Evolutionary conservation across 2,329 filamentous ascomycete species (phyloP), one percentile per base, ranked within the genome.

Genomic region (Passalora sequoiae): DNA sequence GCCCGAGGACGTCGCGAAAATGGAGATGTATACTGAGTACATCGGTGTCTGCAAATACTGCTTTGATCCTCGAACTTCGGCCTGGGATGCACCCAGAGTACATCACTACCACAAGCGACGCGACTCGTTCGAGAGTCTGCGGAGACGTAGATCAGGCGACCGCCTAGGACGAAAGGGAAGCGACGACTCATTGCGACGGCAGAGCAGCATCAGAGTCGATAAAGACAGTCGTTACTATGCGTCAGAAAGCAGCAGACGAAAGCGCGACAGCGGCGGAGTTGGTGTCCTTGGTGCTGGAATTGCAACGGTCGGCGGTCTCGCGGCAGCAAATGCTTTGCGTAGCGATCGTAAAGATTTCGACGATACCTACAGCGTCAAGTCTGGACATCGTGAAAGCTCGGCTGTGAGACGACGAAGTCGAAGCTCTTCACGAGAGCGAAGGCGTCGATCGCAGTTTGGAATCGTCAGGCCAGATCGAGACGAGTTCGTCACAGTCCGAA

Each of bases 1-100:
- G 24, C 59, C 78, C 1, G 78, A 83, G 49, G 80, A 78, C n/a
- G 77, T 83, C 1, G 73, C 72, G 13, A 75, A 75, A 58, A 83
- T 80, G 66, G 80, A 83, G 60, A 78, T 82, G 57, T 83, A 83
- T 55, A 82, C 79, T 1, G 78, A 83, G 61, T 75, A 76, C 46
- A 82, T 81, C 53, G 80, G 80, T 16, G 75, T 83, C 2, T 83
- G 80, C 65, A 78, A 74, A 50, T 68, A 80, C 53, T 83, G 80
- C 59, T 83, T 83, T 55, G 78, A 81, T 47, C 78, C 79, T 5
- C 69, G 73, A 6, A 75, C 74, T 12, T 73, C 69, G 3, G 71
- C 75, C 3, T 60, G 65, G 46, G 72, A 81, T 58, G 80, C 78
- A 0, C 80, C 80, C 4, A 70, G 80, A 40, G 76, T 75, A 51